A percentile compares a stretch with the other conserved stretches of the same genome.
Conservation (phyloP, 768 basidiomycete species). For the Rhodotorula paludigena region DNA sequence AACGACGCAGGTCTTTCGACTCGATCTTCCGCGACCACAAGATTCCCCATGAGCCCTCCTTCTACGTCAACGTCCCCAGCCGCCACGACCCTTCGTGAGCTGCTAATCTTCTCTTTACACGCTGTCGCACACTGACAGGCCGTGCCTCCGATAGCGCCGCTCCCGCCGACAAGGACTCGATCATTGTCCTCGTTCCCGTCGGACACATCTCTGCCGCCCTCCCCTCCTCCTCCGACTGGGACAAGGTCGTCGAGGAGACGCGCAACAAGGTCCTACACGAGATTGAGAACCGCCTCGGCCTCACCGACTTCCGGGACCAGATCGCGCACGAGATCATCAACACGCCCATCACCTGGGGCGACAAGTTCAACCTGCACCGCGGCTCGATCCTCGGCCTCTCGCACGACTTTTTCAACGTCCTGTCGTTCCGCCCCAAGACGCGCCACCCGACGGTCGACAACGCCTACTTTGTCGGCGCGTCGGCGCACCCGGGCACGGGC, state of each 20-base stretch:
- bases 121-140: neutral
- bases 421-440: constrained; percentile 41
- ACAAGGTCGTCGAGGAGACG: constrained; percentile 23
- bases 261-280: constrained; percentile 30
- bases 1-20: constrained; percentile 44
- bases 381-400: constrained; percentile 51
- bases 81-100: constrained; percentile 46
- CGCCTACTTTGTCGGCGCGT: constrained; percentile 52
- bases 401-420: constrained; percentile 46
- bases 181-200: constrained; percentile 50
- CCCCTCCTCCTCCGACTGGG: constrained; percentile 26
- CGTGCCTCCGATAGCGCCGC: constrained; percentile 42
- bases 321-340: constrained; percentile 49
- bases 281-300: constrained; percentile 44
- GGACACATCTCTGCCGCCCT: constrained; percentile 45
- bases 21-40: constrained; percentile 50
- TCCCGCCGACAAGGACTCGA: constrained; percentile 48
- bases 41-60: constrained; percentile 50
- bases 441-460: constrained; percentile 46
- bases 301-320: constrained; percentile 45
- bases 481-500: constrained; percentile 51
- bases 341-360: constrained; percentile 50
- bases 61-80: constrained; percentile 52
- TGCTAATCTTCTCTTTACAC: too few relatives aligned
- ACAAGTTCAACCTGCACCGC: constrained; percentile 51